These are phyloP conservation scores for Mortierella antarctica DNA, from an alignment of 192 early-diverging fungal genomes.

Conservation along the genomic window DNA sequence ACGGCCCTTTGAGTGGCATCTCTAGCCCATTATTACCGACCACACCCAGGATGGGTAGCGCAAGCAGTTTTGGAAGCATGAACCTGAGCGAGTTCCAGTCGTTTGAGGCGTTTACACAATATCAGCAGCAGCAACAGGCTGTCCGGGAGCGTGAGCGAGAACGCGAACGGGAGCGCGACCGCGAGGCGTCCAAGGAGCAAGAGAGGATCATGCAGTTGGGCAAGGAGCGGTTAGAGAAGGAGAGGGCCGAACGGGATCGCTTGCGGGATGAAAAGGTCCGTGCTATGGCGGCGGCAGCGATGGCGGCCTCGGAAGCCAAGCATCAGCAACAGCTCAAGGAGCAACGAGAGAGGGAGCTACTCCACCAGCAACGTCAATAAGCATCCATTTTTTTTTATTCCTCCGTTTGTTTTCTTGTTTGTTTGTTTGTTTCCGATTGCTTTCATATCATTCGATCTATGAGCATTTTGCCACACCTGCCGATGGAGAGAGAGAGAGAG, in stretches of 20 bases:
- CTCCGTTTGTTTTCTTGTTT: background rate
- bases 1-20: background rate
- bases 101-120: constrained; percentile 26
- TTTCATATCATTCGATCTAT: background rate
- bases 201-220: constrained; percentile 51
- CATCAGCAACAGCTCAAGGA: constrained; percentile 40
- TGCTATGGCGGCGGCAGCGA: constrained; percentile 48
- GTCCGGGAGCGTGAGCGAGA: constrained; percentile 21
- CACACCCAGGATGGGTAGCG: constrained; percentile 12
- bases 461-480: background rate
- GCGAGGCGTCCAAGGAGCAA: constrained; percentile 30
- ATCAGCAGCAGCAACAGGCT: constrained; percentile 34
- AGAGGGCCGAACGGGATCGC: constrained; percentile 44
- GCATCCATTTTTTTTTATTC: too few relatives aligned
- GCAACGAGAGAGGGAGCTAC: constrained; percentile 14
- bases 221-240: constrained; percentile 44
- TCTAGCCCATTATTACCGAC: constrained; percentile 23
- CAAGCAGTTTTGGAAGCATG: background rate
- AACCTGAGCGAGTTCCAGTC: constrained; percentile 21
- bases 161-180: constrained; percentile 11
- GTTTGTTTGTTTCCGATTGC: background rate
- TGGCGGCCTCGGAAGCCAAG: constrained; percentile 47
- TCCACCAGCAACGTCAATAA: background rate
- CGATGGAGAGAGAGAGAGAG: too few relatives aligned
- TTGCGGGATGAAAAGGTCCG: constrained; percentile 46